phyloP scores from a whole-genome alignment of 2,329 filamentous ascomycete genomes.

The Septoria linicola region DNA sequence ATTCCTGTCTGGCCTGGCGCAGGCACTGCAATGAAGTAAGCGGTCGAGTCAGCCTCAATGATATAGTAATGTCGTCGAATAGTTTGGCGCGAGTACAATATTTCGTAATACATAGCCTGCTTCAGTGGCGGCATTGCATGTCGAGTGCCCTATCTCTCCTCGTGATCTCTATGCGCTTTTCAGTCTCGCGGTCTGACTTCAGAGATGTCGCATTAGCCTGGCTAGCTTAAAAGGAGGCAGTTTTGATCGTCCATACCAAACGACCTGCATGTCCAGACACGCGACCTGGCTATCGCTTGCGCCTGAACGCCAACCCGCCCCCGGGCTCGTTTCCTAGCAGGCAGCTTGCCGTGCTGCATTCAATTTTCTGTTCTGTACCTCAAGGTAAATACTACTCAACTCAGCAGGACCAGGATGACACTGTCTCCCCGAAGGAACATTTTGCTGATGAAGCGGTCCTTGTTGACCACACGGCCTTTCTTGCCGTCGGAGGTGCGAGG shows the following conservation, averaged over 20 bases:
- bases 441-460: constrained; percentile 97
- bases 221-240: not conserved
- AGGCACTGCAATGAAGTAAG: constrained; percentile 43
- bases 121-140: constrained; percentile 11
- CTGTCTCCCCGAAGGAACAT: constrained; percentile 90
- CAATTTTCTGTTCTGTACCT: not conserved
- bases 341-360: not conserved
- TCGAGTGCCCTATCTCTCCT: constrained; percentile 8
- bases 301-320: constrained; percentile 2
- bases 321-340: not conserved
- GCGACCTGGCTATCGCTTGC: constrained; percentile 4
- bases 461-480: constrained; percentile 88
- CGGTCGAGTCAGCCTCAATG: not conserved
- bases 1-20: constrained; percentile 77
- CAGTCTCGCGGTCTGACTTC: constrained; percentile 3
- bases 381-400: constrained; percentile 39
- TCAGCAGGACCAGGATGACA: constrained; percentile 82
- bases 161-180: not conserved
- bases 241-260: constrained; percentile 5
- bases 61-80: constrained; percentile 5
- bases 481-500: constrained; percentile 79
- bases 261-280: constrained; percentile 2
- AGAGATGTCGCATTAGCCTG: constrained; percentile 4
- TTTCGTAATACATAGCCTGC: constrained; percentile 21
- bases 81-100: constrained; percentile 16